These are phyloP conservation scores for Yamagishiella unicocca DNA, from an alignment of 139 green algal genomes.

Conservation along the genomic window DNA sequence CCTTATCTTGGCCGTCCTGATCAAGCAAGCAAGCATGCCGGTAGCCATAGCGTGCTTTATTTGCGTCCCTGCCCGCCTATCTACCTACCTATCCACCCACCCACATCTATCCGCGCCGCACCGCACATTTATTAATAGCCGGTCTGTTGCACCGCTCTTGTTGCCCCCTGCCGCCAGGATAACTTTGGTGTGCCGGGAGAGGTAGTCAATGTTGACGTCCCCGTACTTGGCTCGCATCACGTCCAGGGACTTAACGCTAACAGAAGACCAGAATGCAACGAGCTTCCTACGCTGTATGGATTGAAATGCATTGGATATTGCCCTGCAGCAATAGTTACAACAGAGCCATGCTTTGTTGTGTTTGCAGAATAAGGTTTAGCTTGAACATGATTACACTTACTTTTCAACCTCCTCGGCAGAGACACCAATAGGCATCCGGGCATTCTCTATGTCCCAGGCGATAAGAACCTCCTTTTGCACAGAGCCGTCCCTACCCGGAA, in stretches of 20 bases:
- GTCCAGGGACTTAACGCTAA: not conserved
- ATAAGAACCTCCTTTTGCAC: constrained; percentile 23
- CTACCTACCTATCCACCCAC: too few species aligned
- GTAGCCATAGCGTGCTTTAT: too few species aligned
- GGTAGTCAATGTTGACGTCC: not conserved
- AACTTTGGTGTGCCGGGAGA: not conserved
- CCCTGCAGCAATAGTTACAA: too few species aligned
- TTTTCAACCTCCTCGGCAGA: constrained; percentile 2
- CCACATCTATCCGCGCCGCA: too few species aligned
- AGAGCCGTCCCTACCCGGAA: not conserved
- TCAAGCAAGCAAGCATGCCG: not conserved
- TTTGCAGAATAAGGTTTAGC: too few species aligned
- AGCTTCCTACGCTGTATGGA: not conserved
- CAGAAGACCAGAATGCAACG: not conserved
- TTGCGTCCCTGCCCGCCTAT: too few species aligned
- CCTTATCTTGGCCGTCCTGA: too few species aligned
- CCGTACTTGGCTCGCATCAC: not conserved
- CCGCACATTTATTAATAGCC: too few species aligned
- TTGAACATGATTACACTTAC: too few species aligned
- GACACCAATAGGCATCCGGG: not conserved
- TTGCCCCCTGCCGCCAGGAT: not conserved
- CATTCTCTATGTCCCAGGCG: constrained; percentile 26
- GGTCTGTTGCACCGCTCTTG: not conserved
- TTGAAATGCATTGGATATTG: constrained; percentile 13
- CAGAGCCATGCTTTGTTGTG: too few species aligned